These are phyloP conservation scores for Lotus japonicus DNA, from an alignment of 306 rosid genomes.

Conservation along the genomic window DNA sequence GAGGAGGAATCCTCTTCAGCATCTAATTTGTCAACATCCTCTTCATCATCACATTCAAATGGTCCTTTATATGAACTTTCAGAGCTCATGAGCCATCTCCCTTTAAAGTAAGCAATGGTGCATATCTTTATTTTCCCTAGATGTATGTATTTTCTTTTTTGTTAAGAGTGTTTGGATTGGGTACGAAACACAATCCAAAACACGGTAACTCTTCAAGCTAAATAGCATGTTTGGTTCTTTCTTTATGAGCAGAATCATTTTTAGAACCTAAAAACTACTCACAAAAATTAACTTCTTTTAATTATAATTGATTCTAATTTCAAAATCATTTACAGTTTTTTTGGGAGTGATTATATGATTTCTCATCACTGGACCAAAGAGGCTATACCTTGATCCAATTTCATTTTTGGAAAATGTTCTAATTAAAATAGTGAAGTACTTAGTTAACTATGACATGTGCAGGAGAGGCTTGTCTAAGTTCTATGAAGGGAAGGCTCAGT, in stretches of 20 bases:
- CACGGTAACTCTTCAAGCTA: too few relatives aligned
- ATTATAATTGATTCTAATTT: too few relatives aligned
- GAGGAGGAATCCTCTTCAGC: conserved; percentile 35
- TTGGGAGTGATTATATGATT: too few relatives aligned
- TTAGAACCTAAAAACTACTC: too few relatives aligned
- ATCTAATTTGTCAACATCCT: conserved; percentile 7
- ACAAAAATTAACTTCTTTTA: too few relatives aligned
- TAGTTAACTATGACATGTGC: conserved; percentile 13
- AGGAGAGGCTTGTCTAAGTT: conserved; percentile 82
- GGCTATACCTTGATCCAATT: background rate
- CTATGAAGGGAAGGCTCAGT: conserved; percentile 72
- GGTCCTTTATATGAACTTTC: conserved; percentile 73
- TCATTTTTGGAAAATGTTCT: background rate
- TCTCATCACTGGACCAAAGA: too few relatives aligned
- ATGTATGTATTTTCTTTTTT: too few relatives aligned
- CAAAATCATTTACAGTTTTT: too few relatives aligned
- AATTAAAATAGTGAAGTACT: background rate
- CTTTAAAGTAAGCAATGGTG: conserved; percentile 54
- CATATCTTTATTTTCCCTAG: background rate
- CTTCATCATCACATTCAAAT: conserved; percentile 30
- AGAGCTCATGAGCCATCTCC: conserved; percentile 75
- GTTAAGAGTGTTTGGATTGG: too few relatives aligned
- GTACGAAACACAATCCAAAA: too few relatives aligned
- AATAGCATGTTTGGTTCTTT: too few relatives aligned
- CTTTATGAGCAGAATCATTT: too few relatives aligned